phyloP scores from a whole-genome alignment of 257 asterid species.

The Capsicum rhomboideum region DNA sequence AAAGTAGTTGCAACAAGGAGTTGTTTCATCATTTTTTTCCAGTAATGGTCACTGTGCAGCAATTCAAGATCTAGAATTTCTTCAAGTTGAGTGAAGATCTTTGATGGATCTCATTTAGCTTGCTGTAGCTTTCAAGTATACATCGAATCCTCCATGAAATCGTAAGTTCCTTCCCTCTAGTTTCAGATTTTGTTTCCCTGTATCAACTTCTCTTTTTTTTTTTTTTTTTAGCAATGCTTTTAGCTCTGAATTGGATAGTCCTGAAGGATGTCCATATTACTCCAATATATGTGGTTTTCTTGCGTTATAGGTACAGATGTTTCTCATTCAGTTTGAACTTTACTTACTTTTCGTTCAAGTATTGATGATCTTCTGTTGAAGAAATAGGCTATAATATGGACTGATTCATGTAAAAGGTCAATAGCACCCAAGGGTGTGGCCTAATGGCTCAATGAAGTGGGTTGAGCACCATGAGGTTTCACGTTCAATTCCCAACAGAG shows the following conservation, averaged over 20 bases:
- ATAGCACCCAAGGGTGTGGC: no score
- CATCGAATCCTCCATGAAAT: not conserved
- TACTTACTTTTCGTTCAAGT: no score
- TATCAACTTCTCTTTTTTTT: no score
- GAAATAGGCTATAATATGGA: no score
- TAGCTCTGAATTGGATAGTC: not conserved
- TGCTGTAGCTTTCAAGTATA: not conserved
- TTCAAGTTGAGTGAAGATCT: not conserved
- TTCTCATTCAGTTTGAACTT: no score
- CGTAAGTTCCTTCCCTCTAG: not conserved
- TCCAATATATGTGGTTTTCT: not conserved
- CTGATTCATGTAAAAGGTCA: no score
- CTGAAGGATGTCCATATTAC: not conserved
- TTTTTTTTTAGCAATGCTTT: no score
- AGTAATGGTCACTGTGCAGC: not conserved
- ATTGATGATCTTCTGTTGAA: no score
- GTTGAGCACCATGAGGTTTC: no score
- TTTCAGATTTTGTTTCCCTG: not conserved
- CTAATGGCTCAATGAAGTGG: no score
- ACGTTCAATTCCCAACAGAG: no score
- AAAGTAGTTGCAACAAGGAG: not conserved
- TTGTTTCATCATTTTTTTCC: not conserved
- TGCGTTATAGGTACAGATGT: not conserved
- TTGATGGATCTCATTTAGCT: not conserved
- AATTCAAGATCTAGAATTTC: not conserved